Evolutionary conservation across 2,329 filamentous ascomycete genomes (phyloP), one percentile per base, ranked within the genome.

Genomic region (Calonectria hawksworthii): DNA sequence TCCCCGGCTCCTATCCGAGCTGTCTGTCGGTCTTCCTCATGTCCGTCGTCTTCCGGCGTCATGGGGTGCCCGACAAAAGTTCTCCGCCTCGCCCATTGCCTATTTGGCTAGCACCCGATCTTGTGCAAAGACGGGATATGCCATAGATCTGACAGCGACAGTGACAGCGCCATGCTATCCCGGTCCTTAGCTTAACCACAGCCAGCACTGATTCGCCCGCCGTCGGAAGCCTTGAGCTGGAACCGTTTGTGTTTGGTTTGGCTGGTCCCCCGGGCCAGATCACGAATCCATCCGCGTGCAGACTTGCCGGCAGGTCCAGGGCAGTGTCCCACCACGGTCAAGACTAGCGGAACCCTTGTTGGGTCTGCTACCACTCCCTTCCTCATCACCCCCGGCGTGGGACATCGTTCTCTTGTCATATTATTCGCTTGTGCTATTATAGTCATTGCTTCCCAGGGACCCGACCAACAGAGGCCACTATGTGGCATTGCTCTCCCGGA

Each of bases 241-340:
- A 69, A 73, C 75, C 74, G 67, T 63, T 75, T 76, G 63, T 66
- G 51, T 71, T 74, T 75, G 66, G 47, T 72, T 63, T 74, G 66
- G 21, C 34, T 73, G 70, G 50, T 34, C 70, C 47, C 56, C 66
- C 32, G 54, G 67, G 61, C 54, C 51, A 75, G 76, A 80, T 80
- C 79, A 80, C 77, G 72, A 80, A 79, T 80, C 79, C 76, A 77
- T 64, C 71, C 72, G 61, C 72, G 63, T 78, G 73, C 78, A 79
- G 66, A 76, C 72, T 72, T 68, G 73, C 74, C 41, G 54, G 56
- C 68, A 63, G 59, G 68, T 70, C 69, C 66, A 65, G 66, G 56
- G 47, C 71, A 69, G 72, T 68, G 75, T 75, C 71, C 75, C 76
- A 76, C 75, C 63, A 51, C 56, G 47, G 75, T 70, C 70, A 74